These are phyloP conservation scores for Chenopodium album DNA, from an alignment of 148 eudicot species.

Conservation along the genomic window DNA sequence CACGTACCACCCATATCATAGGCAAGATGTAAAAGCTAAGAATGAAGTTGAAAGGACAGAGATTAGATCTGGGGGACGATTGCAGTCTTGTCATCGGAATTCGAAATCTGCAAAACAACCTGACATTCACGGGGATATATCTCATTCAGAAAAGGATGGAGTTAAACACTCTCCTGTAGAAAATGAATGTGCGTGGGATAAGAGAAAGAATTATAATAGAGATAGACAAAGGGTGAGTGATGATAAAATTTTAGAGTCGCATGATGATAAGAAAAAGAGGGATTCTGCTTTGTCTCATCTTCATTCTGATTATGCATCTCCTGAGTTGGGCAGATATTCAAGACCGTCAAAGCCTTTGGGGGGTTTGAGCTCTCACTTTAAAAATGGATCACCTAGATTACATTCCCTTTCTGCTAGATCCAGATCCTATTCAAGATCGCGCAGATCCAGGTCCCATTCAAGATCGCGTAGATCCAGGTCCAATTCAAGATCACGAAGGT, in stretches of 20 bases:
- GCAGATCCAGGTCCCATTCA: neutral
- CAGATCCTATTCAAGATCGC: slow-evolving; percentile 33
- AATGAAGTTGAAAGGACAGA: slow-evolving; percentile 15
- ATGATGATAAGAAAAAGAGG: slow-evolving; percentile 33
- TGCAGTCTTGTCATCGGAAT: slow-evolving; percentile 20
- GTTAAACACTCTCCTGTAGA: slow-evolving; percentile 13
- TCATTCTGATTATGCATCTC: slow-evolving; percentile 9
- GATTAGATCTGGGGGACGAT: slow-evolving; percentile 20
- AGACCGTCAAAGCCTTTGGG: slow-evolving; percentile 11
- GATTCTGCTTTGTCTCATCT: slow-evolving; percentile 27
- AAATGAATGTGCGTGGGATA: slow-evolving; percentile 21
- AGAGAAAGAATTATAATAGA: slow-evolving; percentile 26
- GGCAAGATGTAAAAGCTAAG: slow-evolving; percentile 13
- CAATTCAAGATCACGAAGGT: neutral
- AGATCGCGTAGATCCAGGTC: too few relatives aligned
- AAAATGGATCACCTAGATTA: slow-evolving; percentile 27
- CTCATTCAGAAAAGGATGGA: slow-evolving; percentile 2
- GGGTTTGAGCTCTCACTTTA: slow-evolving; percentile 23
- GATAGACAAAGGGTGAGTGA: slow-evolving; percentile 38
- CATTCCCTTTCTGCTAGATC: slow-evolving; percentile 18
- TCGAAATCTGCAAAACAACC: slow-evolving; percentile 31
- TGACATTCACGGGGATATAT: slow-evolving; percentile 19
- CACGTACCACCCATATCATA: slow-evolving; percentile 13
- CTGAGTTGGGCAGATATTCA: slow-evolving; percentile 24
- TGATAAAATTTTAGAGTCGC: slow-evolving; percentile 20